Percentiles rank a stretch among this genome's conserved stretches.
phyloP scores from a whole-genome alignment of 1,284 basidiomycete genomes.

The Apiotrichum akiyoshidainum region DNA sequence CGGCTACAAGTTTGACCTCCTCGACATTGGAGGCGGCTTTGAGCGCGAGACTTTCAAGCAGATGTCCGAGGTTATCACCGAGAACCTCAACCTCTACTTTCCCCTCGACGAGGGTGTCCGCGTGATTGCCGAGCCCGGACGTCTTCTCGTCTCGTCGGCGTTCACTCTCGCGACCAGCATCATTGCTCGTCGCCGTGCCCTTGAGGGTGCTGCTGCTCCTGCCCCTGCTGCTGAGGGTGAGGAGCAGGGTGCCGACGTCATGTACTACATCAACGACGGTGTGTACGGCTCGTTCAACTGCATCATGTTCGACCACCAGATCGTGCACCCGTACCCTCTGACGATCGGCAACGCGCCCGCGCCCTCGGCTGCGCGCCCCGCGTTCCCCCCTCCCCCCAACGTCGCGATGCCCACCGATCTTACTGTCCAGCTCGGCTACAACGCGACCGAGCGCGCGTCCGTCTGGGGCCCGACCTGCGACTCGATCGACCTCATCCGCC shows the following conservation, averaged over 20 bases:
- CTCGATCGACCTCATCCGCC: conserved; percentile 78
- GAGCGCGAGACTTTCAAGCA: conserved; percentile 83
- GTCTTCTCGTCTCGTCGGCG: conserved; percentile 89
- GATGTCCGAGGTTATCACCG: conserved; percentile 69
- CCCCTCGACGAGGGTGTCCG: conserved; percentile 69
- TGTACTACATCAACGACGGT: conserved; percentile 94
- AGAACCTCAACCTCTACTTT: conserved; percentile 77
- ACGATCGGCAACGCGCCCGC: conserved; percentile 49
- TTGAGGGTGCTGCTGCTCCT: conserved; percentile 14
- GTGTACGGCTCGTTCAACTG: conserved; percentile 99
- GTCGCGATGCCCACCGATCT: conserved; percentile 47
- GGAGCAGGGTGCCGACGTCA: conserved; percentile 52
- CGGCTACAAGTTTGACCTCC: conserved; percentile 77
- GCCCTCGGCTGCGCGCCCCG: conserved; percentile 34
- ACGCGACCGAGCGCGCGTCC: conserved; percentile 51
- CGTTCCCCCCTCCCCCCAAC: conserved; percentile 51
- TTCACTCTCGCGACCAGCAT: conserved; percentile 92
- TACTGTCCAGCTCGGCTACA: conserved; percentile 49
- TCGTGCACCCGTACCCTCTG: conserved; percentile 77
- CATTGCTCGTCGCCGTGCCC: conserved; percentile 73
- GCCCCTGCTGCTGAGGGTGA: conserved; percentile 19
- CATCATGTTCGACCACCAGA: conserved; percentile 89
- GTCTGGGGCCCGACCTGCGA: conserved; percentile 76
- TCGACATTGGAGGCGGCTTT: conserved; percentile 96
- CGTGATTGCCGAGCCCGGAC: conserved; percentile 93